phyloP scores from a whole-genome alignment of 495 filamentous ascomycete genomes.

The Ascobolus immersus region DNA sequence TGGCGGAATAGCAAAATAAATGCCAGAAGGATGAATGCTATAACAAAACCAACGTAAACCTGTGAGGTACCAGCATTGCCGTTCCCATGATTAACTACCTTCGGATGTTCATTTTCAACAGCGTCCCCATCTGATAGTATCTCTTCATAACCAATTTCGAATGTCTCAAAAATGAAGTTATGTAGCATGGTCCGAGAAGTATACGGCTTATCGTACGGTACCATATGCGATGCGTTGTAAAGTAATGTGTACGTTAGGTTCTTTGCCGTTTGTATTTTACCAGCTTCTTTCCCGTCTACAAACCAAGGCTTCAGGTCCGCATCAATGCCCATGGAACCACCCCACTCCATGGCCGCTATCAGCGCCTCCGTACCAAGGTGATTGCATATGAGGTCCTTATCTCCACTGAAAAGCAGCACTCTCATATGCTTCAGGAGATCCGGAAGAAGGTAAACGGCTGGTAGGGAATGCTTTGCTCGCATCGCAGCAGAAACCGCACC shows the following conservation, averaged over 20 bases:
- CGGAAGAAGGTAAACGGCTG: slow-evolving; percentile 51
- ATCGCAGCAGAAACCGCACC: slow-evolving; percentile 50
- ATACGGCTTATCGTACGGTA: slow-evolving; percentile 74
- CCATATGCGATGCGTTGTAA: slow-evolving; percentile 93
- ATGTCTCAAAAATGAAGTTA: too few species aligned
- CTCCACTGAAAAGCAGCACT: slow-evolving; percentile 71
- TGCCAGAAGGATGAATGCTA: too few species aligned
- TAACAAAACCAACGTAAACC: too few species aligned
- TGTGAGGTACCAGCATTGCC: too few species aligned
- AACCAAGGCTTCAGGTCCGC: slow-evolving; percentile 81
- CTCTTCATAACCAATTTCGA: too few species aligned
- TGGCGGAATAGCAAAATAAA: too few species aligned
- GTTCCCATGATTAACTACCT: too few species aligned
- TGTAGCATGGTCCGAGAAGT: slow-evolving; percentile 88
- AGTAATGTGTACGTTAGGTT: slow-evolving; percentile 91
- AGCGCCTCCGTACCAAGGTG: slow-evolving; percentile 80
- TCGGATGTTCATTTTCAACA: too few species aligned
- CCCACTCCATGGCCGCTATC: slow-evolving; percentile 81
- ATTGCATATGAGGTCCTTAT: slow-evolving; percentile 89
- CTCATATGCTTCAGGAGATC: slow-evolving; percentile 48
- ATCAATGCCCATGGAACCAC: slow-evolving; percentile 67
- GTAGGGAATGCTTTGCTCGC: slow-evolving; percentile 36
- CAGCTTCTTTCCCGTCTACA: slow-evolving; percentile 73
- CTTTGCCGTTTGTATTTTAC: slow-evolving; percentile 77
- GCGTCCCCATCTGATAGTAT: too few species aligned